These are phyloP conservation scores for Trifolium fragiferum DNA, from an alignment of 306 rosid species.

Conservation along the genomic window DNA sequence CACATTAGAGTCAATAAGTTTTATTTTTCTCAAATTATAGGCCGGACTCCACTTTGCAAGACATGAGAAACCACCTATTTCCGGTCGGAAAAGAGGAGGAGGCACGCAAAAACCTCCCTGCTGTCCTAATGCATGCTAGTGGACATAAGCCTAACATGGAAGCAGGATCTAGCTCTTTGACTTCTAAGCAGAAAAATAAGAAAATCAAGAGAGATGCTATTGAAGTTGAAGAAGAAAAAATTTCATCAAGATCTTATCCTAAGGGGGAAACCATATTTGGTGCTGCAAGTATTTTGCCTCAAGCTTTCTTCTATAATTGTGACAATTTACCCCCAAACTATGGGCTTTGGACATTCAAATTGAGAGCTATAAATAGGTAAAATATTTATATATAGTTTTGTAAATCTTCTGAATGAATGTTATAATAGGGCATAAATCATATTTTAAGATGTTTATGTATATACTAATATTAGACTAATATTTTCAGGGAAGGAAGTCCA, in stretches of 20 bases:
- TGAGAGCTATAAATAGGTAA: conserved; percentile 74
- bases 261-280: conserved; percentile 44
- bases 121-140: background rate
- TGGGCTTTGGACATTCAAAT: conserved; percentile 43
- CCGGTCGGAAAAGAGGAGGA: background rate
- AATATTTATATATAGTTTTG: background rate
- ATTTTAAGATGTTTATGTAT: background rate
- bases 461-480: conserved; percentile 38
- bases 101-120: background rate
- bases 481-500: conserved; percentile 72
- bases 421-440: background rate
- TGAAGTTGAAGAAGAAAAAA: background rate
- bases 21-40: background rate
- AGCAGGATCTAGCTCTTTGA: no score
- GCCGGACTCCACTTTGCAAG: background rate
- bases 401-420: background rate
- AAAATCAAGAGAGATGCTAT: background rate
- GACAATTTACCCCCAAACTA: conserved; percentile 38
- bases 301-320: conserved; percentile 14
- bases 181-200: background rate
- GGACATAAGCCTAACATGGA: no score
- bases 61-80: background rate
- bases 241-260: no score
- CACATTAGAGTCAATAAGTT: no score
- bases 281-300: conserved; percentile 58